Conservation (phyloP, 2,329 filamentous ascomycete species). For the Setomelanomma holmii region DNA sequence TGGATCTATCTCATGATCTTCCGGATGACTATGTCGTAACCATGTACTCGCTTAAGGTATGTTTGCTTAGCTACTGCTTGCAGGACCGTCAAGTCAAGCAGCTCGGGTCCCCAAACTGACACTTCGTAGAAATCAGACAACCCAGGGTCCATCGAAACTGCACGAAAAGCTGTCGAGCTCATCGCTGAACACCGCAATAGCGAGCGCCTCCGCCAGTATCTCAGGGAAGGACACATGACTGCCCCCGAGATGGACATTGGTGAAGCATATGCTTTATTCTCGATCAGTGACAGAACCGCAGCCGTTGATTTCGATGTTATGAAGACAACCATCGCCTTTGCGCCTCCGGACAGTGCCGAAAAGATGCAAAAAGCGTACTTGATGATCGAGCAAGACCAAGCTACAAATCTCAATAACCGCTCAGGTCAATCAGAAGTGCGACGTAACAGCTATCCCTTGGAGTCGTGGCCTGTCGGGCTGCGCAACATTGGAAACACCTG, state of each 20-base stretch:
- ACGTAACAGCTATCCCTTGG: constrained; percentile 41
- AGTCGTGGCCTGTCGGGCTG: constrained; percentile 79
- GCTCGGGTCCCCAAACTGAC: no score
- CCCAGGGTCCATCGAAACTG: constrained; percentile 57
- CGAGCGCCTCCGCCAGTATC: constrained; percentile 58
- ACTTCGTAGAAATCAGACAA: constrained; percentile 57
- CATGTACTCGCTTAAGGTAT: constrained; percentile 64
- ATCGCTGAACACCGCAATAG: constrained; percentile 68
- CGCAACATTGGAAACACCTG: constrained; percentile 97
- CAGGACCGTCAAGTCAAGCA: no score
- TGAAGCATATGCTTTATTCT: constrained; percentile 48
- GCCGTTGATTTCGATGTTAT: constrained; percentile 56
- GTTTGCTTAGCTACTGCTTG: constrained; percentile 4
- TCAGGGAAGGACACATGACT: constrained; percentile 59
- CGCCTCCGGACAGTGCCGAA: constrained; percentile 55
- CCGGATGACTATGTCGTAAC: constrained; percentile 66
- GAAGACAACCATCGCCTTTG: constrained; percentile 34
- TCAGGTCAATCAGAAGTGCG: constrained; percentile 21
- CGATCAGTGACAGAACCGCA: constrained; percentile 59
- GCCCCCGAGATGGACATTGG: constrained; percentile 61
- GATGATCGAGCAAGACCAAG: constrained; percentile 51
- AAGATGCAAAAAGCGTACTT: constrained; percentile 56
- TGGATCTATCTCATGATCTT: constrained; percentile 58
- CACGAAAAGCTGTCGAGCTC: constrained; percentile 62
- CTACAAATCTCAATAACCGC: constrained; percentile 27